These are phyloP conservation scores for Thelephora aurantiotincta DNA, from an alignment of 768 basidiomycete genomes.

Conservation along the genomic window DNA sequence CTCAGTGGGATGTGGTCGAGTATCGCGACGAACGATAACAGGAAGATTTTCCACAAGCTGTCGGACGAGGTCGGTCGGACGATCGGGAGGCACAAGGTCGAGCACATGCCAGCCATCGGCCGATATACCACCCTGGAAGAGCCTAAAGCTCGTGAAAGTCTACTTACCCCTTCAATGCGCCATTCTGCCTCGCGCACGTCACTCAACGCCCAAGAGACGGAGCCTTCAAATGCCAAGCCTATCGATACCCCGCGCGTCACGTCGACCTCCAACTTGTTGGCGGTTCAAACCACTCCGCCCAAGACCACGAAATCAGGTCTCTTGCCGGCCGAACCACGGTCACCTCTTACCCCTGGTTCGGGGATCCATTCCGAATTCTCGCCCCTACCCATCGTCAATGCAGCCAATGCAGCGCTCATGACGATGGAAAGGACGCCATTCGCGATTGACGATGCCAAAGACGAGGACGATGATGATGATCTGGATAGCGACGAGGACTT, in stretches of 20 bases:
- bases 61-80: slow-evolving; percentile 92
- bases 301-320: slow-evolving; percentile 9
- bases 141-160: slow-evolving; percentile 76
- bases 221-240: slow-evolving; percentile 11
- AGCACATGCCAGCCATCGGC: slow-evolving; percentile 74
- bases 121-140: slow-evolving; percentile 76
- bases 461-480: slow-evolving; percentile 59
- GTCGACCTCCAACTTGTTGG: slow-evolving; percentile 27
- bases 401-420: slow-evolving; percentile 57
- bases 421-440: slow-evolving; percentile 83
- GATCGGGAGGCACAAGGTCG: slow-evolving; percentile 85
- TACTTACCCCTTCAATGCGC: slow-evolving; percentile 60
- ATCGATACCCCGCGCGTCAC: slow-evolving; percentile 7
- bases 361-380: slow-evolving; percentile 20
- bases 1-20: slow-evolving; percentile 80
- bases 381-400: slow-evolving; percentile 52
- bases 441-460: slow-evolving; percentile 90
- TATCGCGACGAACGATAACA: slow-evolving; percentile 84
- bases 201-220: slow-evolving; percentile 21
- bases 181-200: slow-evolving; percentile 43
- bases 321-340: slow-evolving; percentile 6
- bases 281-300: slow-evolving; percentile 34
- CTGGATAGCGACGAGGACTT: slow-evolving; percentile 33
- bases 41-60: slow-evolving; percentile 84
- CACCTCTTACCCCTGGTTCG: not conserved